These are phyloP conservation scores for Rhytidhysteron rufulum DNA, from an alignment of 2,329 filamentous ascomycete genomes.

Conservation along the genomic window DNA sequence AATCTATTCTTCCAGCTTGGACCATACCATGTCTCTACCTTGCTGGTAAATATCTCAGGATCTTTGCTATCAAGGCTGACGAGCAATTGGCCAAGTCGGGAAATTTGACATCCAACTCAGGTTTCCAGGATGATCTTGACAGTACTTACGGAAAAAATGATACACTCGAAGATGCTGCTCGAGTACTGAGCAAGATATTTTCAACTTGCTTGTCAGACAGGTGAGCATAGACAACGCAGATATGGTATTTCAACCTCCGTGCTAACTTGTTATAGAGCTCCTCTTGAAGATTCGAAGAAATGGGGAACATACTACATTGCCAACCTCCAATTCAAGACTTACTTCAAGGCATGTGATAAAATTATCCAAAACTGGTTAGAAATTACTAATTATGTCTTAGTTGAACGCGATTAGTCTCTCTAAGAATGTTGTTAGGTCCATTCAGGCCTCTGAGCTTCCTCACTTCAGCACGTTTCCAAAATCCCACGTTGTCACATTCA, in stretches of 20 bases:
- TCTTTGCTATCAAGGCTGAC: conserved; percentile 90
- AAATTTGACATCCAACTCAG: conserved; percentile 42
- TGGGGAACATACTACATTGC: conserved; percentile 97
- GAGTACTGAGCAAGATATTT: conserved; percentile 89
- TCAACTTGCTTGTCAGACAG: conserved; percentile 85
- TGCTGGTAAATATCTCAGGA: conserved; percentile 77
- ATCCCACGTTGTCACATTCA: conserved; percentile 90
- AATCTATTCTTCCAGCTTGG: conserved; percentile 76
- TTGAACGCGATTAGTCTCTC: conserved; percentile 85
- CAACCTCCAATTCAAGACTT: conserved; percentile 95
- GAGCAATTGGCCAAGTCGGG: conserved; percentile 56
- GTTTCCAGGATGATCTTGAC: conserved; percentile 78
- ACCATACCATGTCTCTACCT: conserved; percentile 87
- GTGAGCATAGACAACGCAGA: conserved; percentile 43
- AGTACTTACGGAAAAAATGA: conserved; percentile 63
- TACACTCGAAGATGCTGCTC: conserved; percentile 84
- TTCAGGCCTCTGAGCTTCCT: conserved; percentile 82
- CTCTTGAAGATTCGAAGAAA: conserved; percentile 85
- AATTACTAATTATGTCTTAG: conserved; percentile 25
- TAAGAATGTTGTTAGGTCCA: conserved; percentile 81
- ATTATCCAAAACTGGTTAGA: not conserved
- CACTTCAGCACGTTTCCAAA: conserved; percentile 75
- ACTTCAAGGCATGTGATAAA: conserved; percentile 65
- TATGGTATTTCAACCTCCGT: conserved; percentile 18
- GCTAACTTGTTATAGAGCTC: conserved; percentile 55